Percentiles rank a stretch among this genome's conserved stretches.
Evolutionary conservation across 768 basidiomycete genomes (phyloP).

Genomic region (Grammothele lineata): DNA sequence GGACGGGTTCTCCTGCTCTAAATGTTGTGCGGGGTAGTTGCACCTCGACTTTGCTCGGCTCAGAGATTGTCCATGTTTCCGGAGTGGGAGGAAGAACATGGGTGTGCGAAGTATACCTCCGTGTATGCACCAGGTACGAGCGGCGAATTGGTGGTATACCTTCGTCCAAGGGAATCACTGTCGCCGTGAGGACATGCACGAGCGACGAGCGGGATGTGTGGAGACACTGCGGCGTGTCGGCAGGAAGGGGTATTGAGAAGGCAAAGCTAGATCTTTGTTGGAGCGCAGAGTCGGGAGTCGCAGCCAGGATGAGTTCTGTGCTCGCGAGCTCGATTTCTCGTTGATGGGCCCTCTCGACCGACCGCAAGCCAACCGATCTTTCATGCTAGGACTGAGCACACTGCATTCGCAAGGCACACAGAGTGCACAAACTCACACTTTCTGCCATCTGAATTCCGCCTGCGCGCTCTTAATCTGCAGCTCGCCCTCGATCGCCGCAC

Average conservation of each 20-base stretch:
- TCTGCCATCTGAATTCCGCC: constrained; percentile 49
- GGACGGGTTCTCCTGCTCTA: constrained; percentile 67
- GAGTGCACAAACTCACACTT: constrained; percentile 61
- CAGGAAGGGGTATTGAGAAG: constrained; percentile 77
- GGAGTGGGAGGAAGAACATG: constrained; percentile 54
- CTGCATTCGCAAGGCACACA: too few species aligned
- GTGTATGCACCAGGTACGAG: constrained; percentile 63
- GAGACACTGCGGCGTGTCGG: constrained; percentile 81
- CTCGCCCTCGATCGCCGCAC: constrained; percentile 82
- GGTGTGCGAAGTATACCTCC: constrained; percentile 67
- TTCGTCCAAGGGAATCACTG: constrained; percentile 43
- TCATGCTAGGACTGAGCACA: constrained; percentile 6
- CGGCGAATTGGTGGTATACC: constrained; percentile 41
- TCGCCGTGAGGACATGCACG: constrained; percentile 65
- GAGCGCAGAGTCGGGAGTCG: constrained; percentile 33
- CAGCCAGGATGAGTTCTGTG: constrained; percentile 53
- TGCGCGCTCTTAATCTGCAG: constrained; percentile 75
- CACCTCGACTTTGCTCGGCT: constrained; percentile 65
- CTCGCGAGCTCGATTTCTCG: constrained; percentile 63
- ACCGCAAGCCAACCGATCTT: constrained; percentile 64
- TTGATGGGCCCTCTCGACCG: constrained; percentile 58
- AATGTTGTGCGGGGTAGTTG: constrained; percentile 73
- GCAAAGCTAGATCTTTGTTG: constrained; percentile 59
- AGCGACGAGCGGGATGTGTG: constrained; percentile 73
- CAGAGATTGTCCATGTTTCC: constrained; percentile 49